A percentile compares a stretch with the other conserved stretches of the same genome.
phyloP scores from a whole-genome alignment of 441 rosid genomes.

The Gossypium trilobum region DNA sequence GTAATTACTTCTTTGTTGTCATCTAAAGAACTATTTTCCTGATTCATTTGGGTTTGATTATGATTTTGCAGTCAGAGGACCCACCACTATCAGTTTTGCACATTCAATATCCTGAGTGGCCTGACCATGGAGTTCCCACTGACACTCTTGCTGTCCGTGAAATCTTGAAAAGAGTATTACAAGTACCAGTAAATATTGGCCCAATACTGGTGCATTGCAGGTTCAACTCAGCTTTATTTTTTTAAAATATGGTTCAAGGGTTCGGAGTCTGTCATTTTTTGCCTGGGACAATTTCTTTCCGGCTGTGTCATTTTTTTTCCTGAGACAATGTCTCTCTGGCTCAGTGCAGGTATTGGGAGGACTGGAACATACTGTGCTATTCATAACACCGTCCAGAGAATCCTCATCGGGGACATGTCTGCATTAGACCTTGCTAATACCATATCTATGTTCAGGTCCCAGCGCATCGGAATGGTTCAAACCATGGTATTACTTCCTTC shows the following conservation, averaged over 20 bases:
- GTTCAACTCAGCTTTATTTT: conserved; percentile 30
- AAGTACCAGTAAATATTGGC: conserved; percentile 53
- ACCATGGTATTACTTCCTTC: conserved; percentile 48
- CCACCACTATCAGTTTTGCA: conserved; percentile 60
- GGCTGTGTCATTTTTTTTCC: conserved; percentile 10
- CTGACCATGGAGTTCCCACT: conserved; percentile 89
- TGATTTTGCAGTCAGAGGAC: conserved; percentile 44
- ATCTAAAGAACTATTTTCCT: neutral
- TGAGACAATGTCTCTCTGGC: conserved; percentile 22
- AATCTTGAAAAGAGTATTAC: conserved; percentile 55
- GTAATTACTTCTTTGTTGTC: neutral
- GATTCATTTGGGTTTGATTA: neutral
- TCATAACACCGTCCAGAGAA: conserved; percentile 81
- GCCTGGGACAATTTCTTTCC: conserved; percentile 19
- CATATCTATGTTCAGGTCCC: conserved; percentile 54
- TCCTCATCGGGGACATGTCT: conserved; percentile 75
- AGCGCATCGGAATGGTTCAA: conserved; percentile 84
- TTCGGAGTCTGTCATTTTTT: neutral
- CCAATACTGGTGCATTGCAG: conserved; percentile 93
- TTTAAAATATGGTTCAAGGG: neutral
- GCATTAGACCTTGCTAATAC: conserved; percentile 64
- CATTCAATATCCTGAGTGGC: conserved; percentile 86
- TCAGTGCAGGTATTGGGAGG: conserved; percentile 97
- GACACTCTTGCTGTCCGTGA: conserved; percentile 70
- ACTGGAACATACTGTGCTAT: conserved; percentile 84